Conservation (phyloP, 2,329 filamentous ascomycete species). For the Colletotrichum falcatum region DNA sequence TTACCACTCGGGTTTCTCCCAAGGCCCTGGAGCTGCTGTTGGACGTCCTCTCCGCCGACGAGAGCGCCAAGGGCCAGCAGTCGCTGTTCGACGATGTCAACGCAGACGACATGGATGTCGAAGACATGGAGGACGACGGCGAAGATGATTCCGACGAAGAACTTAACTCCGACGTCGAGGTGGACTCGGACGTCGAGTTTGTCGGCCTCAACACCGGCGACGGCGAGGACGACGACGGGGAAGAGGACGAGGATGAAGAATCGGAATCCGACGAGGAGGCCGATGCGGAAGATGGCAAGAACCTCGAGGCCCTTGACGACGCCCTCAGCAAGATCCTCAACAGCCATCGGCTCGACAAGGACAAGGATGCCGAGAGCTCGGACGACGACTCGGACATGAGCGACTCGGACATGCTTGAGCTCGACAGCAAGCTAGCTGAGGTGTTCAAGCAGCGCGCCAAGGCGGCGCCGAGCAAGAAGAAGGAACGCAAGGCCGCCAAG, state of each 20-base stretch:
- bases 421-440: constrained; percentile 85
- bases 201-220: constrained; percentile 57
- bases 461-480: constrained; percentile 74
- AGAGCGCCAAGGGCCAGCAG: constrained; percentile 85
- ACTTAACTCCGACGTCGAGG: constrained; percentile 58
- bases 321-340: constrained; percentile 83
- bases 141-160: constrained; percentile 58
- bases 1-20: constrained; percentile 79
- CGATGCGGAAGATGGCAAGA: constrained; percentile 57
- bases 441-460: constrained; percentile 86
- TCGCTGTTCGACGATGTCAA: constrained; percentile 81
- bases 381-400: constrained; percentile 86
- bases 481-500: constrained; percentile 88
- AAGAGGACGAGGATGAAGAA: constrained; percentile 57
- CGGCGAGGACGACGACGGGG: constrained; percentile 56
- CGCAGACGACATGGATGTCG: constrained; percentile 56
- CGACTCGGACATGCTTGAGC: constrained; percentile 92
- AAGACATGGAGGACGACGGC: constrained; percentile 53
- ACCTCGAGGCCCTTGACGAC: constrained; percentile 70
- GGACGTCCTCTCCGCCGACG: constrained; percentile 80
- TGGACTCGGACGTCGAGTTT: constrained; percentile 64
- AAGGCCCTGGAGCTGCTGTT: constrained; percentile 75
- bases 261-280: constrained; percentile 57
- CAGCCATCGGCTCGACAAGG: constrained; percentile 73
- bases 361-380: constrained; percentile 65